A percentile compares a stretch with the other conserved stretches of the same genome.
phyloP scores from a whole-genome alignment of 2,329 filamentous ascomycete genomes.

The Botryosphaeria agaves region DNA sequence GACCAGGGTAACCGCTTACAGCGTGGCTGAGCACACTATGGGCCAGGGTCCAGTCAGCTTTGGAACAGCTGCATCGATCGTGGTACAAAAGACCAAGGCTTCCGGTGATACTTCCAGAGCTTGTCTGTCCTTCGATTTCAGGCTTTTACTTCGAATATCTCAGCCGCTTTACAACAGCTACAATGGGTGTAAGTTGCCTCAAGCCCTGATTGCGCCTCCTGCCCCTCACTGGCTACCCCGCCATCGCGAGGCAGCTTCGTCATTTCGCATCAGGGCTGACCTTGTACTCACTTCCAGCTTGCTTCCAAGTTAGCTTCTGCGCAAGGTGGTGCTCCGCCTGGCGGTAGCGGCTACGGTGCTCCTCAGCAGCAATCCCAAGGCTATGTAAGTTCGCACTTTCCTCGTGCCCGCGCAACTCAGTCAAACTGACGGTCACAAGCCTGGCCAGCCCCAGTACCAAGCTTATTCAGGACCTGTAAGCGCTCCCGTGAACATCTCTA shows the following conservation, averaged over 20 bases:
- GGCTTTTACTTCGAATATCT: no score
- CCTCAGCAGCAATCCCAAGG: constrained; percentile 22
- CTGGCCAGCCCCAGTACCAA: constrained; percentile 35
- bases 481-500: constrained; percentile 8
- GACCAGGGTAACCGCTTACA: no score
- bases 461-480: constrained; percentile 26
- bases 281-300: constrained; percentile 14
- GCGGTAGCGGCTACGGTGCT: constrained; percentile 14
- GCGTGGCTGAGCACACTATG: no score
- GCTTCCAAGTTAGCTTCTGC: constrained; percentile 30
- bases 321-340: constrained; percentile 12
- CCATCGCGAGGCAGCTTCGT: background rate
- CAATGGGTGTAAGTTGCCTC: no score
- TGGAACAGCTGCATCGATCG: no score
- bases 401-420: constrained; percentile 4
- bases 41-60: no score
- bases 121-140: background rate
- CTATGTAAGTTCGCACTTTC: constrained; percentile 32
- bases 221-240: no score
- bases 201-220: no score
- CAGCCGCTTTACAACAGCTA: no score
- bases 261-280: background rate
- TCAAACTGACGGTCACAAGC: constrained; percentile 13
- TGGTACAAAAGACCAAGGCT: background rate
- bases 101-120: background rate